These are phyloP conservation scores for Millerozyma miso DNA, from an alignment of 805 yeast genomes.

Conservation along the genomic window DNA sequence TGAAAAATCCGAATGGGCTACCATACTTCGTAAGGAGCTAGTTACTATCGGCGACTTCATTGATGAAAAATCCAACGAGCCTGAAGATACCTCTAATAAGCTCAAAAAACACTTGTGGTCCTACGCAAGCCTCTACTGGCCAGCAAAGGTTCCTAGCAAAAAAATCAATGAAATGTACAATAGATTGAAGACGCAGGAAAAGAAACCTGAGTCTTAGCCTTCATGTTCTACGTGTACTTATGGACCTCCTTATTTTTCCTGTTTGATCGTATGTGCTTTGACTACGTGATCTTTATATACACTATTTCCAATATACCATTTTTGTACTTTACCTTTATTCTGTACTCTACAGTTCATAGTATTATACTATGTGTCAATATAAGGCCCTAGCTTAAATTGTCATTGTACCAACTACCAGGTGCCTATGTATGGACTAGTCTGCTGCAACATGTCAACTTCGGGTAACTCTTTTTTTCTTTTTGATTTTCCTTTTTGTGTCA, in stretches of 20 bases:
- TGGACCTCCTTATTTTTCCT: background rate
- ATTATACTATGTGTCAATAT: no score
- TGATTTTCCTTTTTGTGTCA: constrained; percentile 7
- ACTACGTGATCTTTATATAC: no score
- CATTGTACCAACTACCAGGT: no score
- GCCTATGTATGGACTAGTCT: no score
- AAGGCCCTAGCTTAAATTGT: no score
- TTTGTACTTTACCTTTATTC: no score
- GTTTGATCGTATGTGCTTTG: no score
- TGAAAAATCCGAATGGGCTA: constrained; percentile 75
- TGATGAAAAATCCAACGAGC: constrained; percentile 9
- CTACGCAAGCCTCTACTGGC: constrained; percentile 84
- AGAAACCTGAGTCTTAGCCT: constrained; percentile 1
- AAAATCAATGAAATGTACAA: constrained; percentile 75
- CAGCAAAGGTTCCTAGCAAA: constrained; percentile 70
- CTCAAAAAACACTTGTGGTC: constrained; percentile 72
- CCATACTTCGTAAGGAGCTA: constrained; percentile 62
- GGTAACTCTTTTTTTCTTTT: background rate
- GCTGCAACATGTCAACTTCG: background rate
- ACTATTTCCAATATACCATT: no score
- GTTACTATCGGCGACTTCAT: constrained; percentile 73
- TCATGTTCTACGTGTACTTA: background rate
- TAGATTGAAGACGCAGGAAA: constrained; percentile 39
- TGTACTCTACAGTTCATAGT: no score
- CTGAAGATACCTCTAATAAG: constrained; percentile 31